Evolutionary conservation across 495 filamentous ascomycete genomes (phyloP), one percentile per base, ranked within the genome.

Genomic region (Xylaria palmicola): DNA sequence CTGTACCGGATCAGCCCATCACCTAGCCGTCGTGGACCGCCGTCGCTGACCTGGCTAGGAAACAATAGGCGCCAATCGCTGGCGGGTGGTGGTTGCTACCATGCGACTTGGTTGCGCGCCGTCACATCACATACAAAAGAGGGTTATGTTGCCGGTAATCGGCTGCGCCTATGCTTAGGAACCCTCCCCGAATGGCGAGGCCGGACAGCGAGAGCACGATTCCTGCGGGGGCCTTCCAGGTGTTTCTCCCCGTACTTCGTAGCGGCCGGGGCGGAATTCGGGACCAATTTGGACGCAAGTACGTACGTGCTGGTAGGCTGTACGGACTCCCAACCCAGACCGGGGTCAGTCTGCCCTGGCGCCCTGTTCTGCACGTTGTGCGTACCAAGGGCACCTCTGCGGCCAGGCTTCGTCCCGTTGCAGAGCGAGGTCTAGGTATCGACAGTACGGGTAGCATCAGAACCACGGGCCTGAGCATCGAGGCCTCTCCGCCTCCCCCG

Each of bases 141-240:
- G 41, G 12, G 29, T 39, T 58, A 37, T 30, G 44, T 58, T 49
- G 26, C 55, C 44, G 55, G 55, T 58, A 48, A 58, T 48, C 55
- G 55, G 29, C 41, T 37, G 43, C 41, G 44, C 22, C 19, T 37
- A 15, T 24, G 54, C 39, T 4, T 17, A 32, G 37, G 53, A 29
- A 45, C 43, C 22, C 4, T 40, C 29, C 56, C 56, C 41, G 45
- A 49, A 50, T 49, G 44, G 45, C 24, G 22, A 53, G 9, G 47
- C 48, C 57, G 57, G 57, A 60, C 47, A 60, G 57, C 57, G 57
- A 60, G 44, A 60, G 26, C 57, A 30, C 15, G 27, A 32, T 60
- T 53, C 47, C 34, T 48, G 43, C n/a, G 55, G 20, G 30, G 40
- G 22, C 6, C 32, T 57, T 43, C 36, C n/a, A 26, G 52, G 15